Evolutionary conservation across 2,329 filamentous ascomycete species (phyloP), one percentile per base, ranked within the genome.

Genomic region (Atkinsonella texensis): DNA sequence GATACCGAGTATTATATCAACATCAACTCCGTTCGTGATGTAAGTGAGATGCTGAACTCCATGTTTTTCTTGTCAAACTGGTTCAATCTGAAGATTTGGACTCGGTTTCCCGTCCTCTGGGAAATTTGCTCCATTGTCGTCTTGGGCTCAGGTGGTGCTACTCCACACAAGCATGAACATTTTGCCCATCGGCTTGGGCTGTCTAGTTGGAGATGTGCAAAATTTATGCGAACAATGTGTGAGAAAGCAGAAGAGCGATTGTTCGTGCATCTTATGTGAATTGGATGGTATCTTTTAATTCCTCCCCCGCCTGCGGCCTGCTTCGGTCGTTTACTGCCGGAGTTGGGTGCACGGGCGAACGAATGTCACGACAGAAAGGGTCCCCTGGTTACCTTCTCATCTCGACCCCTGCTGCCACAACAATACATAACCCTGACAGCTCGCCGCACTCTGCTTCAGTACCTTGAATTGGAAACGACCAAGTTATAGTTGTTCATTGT

Each of bases 1-100:
- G 85, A 89, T 70, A 96, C 91, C 58, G 93, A 98, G 75, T 97
- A 97, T 79, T 98, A 98, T 76, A 95, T 98, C 79, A 96, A 96
- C 84, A 98, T 98, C 79, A 93, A 96, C 82, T 97, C 93, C 57
- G 90, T 95, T 66, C 87, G 93, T 79, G 93, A 97, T 84, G 93
- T 97, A 84, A 83, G 89, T 83, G 47, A 51, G 32, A 54, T 45
- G 49, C 52, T 28, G 38, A 28, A 46, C 40, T 17, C 31, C 6
- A 17, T 17, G 18, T 13, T 18, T 31, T 42, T 18, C 17, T 18
- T 9, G 13, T 28, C 13, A 10, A 28, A 11, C 9, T 23, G 20
- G 15, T 23, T 20, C 32, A 44, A 43, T 5, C 38, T n/a, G 12
- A 39, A 38, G 31, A n/a, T 38, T 12, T 28, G 6, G 9, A 33